phyloP scores from a whole-genome alignment of 176 grass and related monocot genomes.

The Carex pumila region DNA sequence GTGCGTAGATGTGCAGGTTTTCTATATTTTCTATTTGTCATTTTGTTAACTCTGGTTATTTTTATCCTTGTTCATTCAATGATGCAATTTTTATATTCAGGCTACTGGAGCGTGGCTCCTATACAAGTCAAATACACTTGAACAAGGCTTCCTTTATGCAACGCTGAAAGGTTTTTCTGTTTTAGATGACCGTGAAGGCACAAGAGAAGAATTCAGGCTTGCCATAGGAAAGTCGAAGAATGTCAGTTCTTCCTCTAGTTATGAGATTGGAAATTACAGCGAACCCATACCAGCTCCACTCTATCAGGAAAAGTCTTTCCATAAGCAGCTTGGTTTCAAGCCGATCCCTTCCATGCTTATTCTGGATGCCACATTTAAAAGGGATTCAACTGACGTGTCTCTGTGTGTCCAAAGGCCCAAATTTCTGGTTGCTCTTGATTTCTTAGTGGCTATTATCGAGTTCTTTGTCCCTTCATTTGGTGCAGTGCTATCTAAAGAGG shows the following conservation, averaged over 20 bases:
- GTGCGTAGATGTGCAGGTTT: neutral
- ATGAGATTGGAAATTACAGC: constrained; percentile 34
- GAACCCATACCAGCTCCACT: constrained; percentile 32
- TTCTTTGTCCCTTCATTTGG: constrained; percentile 92
- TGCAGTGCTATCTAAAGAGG: constrained; percentile 63
- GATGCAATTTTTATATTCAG: constrained; percentile 26
- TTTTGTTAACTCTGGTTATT: neutral
- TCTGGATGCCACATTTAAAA: constrained; percentile 70
- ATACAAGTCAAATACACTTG: constrained; percentile 78
- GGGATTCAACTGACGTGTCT: constrained; percentile 49
- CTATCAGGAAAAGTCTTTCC: constrained; percentile 32
- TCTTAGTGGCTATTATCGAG: constrained; percentile 72
- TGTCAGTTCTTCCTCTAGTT: constrained; percentile 40
- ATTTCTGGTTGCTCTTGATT: constrained; percentile 93
- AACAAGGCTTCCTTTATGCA: constrained; percentile 78
- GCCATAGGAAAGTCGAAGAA: constrained; percentile 82
- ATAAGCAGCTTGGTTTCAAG: constrained; percentile 55
- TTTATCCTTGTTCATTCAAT: neutral
- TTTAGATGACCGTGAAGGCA: constrained; percentile 96
- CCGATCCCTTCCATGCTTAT: constrained; percentile 91
- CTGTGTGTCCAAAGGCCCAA: constrained; percentile 80
- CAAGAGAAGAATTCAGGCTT: constrained; percentile 89
- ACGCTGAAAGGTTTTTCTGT: constrained; percentile 97
- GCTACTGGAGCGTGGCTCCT: constrained; percentile 85
- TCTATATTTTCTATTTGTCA: neutral